Evolutionary conservation across 495 filamentous ascomycete genomes (phyloP).

Genomic region (Paragyromitra xinjiangensis): DNA sequence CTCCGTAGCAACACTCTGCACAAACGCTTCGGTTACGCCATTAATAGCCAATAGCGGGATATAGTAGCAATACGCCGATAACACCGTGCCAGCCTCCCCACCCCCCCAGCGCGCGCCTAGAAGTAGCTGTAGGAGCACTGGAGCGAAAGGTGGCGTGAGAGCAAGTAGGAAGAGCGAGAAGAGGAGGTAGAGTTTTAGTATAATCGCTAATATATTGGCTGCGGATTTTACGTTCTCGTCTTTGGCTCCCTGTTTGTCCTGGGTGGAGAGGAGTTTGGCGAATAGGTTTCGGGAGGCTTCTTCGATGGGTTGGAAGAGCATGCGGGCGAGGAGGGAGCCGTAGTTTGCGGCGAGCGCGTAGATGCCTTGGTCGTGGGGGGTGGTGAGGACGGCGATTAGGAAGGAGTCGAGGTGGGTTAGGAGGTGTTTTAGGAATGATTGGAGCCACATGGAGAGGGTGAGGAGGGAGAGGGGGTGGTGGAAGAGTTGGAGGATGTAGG

Average conservation of each 20-base stretch:
- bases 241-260: conserved; percentile 23
- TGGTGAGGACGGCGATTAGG: conserved; percentile 78
- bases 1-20: conserved; percentile 79
- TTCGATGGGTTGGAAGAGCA: conserved; percentile 94
- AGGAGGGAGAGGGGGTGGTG: conserved; percentile 63
- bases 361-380: conserved; percentile 82
- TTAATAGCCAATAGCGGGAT: conserved; percentile 93
- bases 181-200: conserved; percentile 72
- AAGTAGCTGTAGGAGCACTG: conserved; percentile 73
- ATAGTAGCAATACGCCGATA: conserved; percentile 86
- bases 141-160: conserved; percentile 76
- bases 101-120: conserved; percentile 77
- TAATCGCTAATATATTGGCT: conserved; percentile 61
- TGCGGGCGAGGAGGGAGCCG: conserved; percentile 85
- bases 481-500: conserved; percentile 51
- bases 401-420: conserved; percentile 94
- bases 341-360: conserved; percentile 96
- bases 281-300: conserved; percentile 90
- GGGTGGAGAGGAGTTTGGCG: conserved; percentile 69
- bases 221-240: conserved; percentile 58
- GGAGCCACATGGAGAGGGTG: conserved; percentile 80
- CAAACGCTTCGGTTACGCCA: conserved; percentile 90
- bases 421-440: conserved; percentile 86
- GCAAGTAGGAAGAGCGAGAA: conserved; percentile 72
- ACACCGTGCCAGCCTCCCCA: conserved; percentile 67